These are phyloP conservation scores for Cupressus sempervirens DNA, from an alignment of 75 land plant species.

Conservation along the genomic window DNA sequence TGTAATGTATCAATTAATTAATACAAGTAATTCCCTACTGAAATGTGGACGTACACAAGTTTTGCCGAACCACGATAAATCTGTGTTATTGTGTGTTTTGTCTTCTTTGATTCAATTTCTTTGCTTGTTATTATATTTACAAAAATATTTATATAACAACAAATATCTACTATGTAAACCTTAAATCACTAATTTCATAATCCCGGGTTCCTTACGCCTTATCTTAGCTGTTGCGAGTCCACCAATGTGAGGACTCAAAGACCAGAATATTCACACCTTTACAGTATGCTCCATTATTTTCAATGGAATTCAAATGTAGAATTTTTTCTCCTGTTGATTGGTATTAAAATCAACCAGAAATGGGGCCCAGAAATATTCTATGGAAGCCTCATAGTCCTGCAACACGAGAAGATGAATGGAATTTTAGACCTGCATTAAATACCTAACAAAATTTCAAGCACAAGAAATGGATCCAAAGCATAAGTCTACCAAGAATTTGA, in stretches of 20 bases:
- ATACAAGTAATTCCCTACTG: too few species aligned
- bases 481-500: neutral
- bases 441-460: neutral
- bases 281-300: conserved; percentile 52
- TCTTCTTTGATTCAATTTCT: too few species aligned
- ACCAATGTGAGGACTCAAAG: conserved; percentile 84
- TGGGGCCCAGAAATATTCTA: conserved; percentile 81
- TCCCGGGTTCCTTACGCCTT: neutral
- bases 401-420: neutral
- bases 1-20: too few species aligned
- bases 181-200: neutral
- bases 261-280: conserved; percentile 53
- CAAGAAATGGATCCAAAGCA: neutral
- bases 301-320: conserved; percentile 41
- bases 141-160: too few species aligned
- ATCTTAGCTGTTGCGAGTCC: conserved; percentile 33
- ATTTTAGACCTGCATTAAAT: neutral
- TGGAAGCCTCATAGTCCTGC: conserved; percentile 47
- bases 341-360: conserved; percentile 53
- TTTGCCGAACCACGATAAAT: too few species aligned
- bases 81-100: too few species aligned
- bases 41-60: too few species aligned
- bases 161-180: neutral
- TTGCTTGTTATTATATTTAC: too few species aligned
- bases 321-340: conserved; percentile 25